phyloP scores from a whole-genome alignment of 2,329 filamentous ascomycete genomes.

The Fusarium robinianum region DNA sequence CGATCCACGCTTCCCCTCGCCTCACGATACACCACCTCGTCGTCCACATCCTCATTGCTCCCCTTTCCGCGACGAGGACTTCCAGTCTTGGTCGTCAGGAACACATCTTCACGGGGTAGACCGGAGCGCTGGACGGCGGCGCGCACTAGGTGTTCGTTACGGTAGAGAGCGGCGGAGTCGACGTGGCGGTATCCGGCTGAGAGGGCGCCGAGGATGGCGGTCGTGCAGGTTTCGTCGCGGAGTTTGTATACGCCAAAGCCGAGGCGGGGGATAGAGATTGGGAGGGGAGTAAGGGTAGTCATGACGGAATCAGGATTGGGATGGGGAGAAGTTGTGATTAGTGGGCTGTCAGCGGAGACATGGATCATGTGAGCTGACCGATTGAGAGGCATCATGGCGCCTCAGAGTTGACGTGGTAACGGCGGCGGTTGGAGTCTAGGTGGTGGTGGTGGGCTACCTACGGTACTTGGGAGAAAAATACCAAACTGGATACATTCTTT shows the following conservation, averaged over 20 bases:
- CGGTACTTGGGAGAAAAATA: too few species aligned
- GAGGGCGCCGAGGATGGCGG: slow-evolving; percentile 63
- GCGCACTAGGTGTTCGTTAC: slow-evolving; percentile 70
- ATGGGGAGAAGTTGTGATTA: too few species aligned
- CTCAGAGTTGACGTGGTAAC: too few species aligned
- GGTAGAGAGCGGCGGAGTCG: slow-evolving; percentile 67
- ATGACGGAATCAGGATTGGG: too few species aligned
- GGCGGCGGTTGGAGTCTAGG: too few species aligned
- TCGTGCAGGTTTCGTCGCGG: slow-evolving; percentile 55
- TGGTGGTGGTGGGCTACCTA: too few species aligned
- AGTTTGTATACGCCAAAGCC: slow-evolving; percentile 75
- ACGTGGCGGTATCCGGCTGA: slow-evolving; percentile 65
- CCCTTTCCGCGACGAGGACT: slow-evolving; percentile 43
- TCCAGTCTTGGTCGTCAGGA: slow-evolving; percentile 73
- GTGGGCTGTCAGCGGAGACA: too few species aligned
- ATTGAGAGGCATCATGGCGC: too few species aligned
- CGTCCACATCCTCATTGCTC: slow-evolving; percentile 45
- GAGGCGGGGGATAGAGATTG: slow-evolving; percentile 60
- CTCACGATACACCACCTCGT: slow-evolving; percentile 63
- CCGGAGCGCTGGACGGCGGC: slow-evolving; percentile 62
- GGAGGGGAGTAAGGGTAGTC: too few species aligned
- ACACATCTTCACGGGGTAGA: slow-evolving; percentile 62
- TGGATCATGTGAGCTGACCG: too few species aligned
- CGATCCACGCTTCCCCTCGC: slow-evolving; percentile 66
- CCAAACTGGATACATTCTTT: too few species aligned